A percentile compares a stretch with the other conserved stretches of the same genome.
phyloP scores from a whole-genome alignment of 139 green algal species.

The Edaphochlamys debaryana region DNA sequence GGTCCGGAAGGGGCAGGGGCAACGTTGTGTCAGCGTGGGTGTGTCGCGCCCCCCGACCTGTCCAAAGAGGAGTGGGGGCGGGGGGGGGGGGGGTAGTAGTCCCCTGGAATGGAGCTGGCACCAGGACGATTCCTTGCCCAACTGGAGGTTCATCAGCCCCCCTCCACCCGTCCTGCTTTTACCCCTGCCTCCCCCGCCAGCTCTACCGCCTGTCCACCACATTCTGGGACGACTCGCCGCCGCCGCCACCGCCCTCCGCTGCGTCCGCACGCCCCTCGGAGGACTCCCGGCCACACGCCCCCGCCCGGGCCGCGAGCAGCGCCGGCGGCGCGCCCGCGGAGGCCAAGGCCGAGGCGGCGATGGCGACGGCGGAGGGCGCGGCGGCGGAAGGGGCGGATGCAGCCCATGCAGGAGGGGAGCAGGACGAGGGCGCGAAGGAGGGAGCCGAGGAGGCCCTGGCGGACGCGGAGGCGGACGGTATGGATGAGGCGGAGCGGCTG shows the following conservation, averaged over 20 bases:
- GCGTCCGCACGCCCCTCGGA: not conserved
- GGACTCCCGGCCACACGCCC: no score
- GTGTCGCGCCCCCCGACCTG: no score
- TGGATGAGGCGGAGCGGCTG: not conserved
- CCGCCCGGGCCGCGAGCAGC: not conserved
- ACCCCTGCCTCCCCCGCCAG: no score
- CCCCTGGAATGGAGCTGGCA: no score
- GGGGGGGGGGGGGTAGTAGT: no score
- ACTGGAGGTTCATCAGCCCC: no score
- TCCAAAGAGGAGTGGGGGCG: no score
- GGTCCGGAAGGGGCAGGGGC: no score
- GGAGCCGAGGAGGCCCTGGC: not conserved
- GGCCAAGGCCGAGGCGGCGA: no score
- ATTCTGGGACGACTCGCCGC: slow-evolving; percentile 51
- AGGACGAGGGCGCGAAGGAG: not conserved
- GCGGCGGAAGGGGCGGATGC: not conserved
- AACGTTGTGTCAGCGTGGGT: no score
- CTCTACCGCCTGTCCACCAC: slow-evolving; percentile 62
- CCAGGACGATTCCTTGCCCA: no score
- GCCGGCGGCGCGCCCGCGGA: not conserved
- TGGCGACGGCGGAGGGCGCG: not conserved
- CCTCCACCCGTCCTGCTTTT: no score
- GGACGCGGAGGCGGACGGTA: not conserved
- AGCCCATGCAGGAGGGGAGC: not conserved
- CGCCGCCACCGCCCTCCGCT: not conserved